These are phyloP conservation scores for Triglochin maritima DNA, from an alignment of 106 monocot genomes.

Conservation along the genomic window DNA sequence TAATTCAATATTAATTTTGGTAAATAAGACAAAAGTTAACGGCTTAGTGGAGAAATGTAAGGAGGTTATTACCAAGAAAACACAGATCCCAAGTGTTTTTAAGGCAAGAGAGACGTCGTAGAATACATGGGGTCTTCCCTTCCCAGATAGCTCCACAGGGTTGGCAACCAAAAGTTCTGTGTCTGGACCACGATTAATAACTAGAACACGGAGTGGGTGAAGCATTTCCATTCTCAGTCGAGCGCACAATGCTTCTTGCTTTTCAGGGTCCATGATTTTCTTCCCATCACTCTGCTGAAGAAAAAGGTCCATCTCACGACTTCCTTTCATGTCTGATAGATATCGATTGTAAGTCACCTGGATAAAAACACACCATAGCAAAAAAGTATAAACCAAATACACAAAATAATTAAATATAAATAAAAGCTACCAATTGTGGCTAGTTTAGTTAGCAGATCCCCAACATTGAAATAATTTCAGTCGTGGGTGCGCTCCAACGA, in stretches of 20 bases:
- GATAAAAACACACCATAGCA: not conserved
- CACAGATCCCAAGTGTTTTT: constrained; percentile 70
- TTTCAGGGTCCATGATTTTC: constrained; percentile 70
- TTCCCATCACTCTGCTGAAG: constrained; percentile 72
- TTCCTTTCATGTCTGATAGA: constrained; percentile 66
- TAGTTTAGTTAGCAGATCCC: too few species aligned
- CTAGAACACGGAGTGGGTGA: constrained; percentile 64
- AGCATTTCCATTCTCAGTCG: constrained; percentile 70
- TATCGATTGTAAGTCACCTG: constrained; percentile 77
- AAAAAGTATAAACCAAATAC: not conserved
- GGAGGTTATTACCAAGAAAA: constrained; percentile 62
- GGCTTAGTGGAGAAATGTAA: too few species aligned
- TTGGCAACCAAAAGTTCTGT: constrained; percentile 86
- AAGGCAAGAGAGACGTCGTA: constrained; percentile 66
- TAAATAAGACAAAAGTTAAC: not conserved
- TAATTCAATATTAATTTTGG: not conserved
- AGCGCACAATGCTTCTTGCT: constrained; percentile 45
- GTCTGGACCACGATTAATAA: constrained; percentile 71
- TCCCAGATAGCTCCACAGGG: constrained; percentile 77
- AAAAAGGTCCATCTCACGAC: constrained; percentile 73
- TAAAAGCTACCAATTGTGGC: too few species aligned
- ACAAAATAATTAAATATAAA: too few species aligned
- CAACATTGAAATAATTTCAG: too few species aligned
- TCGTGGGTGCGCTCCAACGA: too few species aligned
- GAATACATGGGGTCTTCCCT: constrained; percentile 80